Evolutionary conservation across 2,329 filamentous ascomycete species (phyloP).

Genomic region (Monosporascus sp.): DNA sequence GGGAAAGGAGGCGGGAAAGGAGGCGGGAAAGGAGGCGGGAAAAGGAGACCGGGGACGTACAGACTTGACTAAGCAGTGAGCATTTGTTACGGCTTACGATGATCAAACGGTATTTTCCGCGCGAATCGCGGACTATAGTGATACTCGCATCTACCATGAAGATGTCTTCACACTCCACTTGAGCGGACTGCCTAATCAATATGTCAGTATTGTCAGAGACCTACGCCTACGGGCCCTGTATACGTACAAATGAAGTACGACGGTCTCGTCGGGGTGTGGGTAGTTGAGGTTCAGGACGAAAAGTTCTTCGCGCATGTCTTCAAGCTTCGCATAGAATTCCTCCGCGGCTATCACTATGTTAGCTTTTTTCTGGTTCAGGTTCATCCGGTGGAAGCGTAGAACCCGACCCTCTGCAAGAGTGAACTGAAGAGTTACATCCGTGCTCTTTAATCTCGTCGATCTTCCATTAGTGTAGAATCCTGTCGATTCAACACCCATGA

Average conservation of each 20-base stretch:
- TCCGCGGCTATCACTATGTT: slow-evolving; percentile 4
- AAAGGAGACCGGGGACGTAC: too few species aligned
- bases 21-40: too few species aligned
- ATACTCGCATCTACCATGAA: slow-evolving; percentile 17
- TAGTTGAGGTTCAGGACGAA: slow-evolving; percentile 10
- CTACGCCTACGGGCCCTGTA: too few species aligned
- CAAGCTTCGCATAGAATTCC: slow-evolving; percentile 9
- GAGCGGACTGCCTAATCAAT: slow-evolving; percentile 10
- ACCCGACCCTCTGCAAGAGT: slow-evolving; percentile 8
- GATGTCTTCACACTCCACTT: slow-evolving; percentile 16
- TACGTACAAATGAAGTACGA: slow-evolving; percentile 7
- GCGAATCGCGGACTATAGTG: slow-evolving; percentile 8
- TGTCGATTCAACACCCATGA: slow-evolving; percentile 4
- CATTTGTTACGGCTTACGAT: slow-evolving; percentile 17
- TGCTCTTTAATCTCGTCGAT: neutral
- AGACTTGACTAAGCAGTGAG: slow-evolving; percentile 15
- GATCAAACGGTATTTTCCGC: slow-evolving; percentile 15
- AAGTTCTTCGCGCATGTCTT: slow-evolving; percentile 12
- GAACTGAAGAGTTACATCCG: slow-evolving; percentile 15
- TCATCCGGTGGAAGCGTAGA: too few species aligned
- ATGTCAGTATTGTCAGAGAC: too few species aligned
- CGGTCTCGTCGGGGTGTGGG: slow-evolving; percentile 8
- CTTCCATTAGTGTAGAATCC: slow-evolving; percentile 4
- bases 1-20: too few species aligned
- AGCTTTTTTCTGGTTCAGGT: neutral